Base-by-base conservation (phyloP, 1,284 basidiomycete genomes). In the Lentinula novae-zelandiae region DNA sequence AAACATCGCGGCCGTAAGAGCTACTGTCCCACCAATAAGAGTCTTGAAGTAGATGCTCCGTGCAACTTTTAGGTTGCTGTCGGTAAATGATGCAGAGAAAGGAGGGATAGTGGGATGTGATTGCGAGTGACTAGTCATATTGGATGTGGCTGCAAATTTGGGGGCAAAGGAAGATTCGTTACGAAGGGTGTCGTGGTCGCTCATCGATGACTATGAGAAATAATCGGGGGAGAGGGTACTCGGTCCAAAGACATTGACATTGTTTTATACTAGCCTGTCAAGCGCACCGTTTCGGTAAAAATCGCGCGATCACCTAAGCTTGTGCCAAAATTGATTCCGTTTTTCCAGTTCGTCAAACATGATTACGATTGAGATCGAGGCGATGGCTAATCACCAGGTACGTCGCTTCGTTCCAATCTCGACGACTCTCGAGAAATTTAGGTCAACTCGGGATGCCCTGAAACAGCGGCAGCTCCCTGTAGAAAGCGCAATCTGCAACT, bases 1-100 rank as follows among this genome's bases (percentile, higher is more conserved):
- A 53, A 79, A 80, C 31, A 82, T 76, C 5, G 71, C 66, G 4
- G 80, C 46, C 12, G 70, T 61, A 34, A 78, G 67, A 60, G 72
- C 48, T 9, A 73, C 53, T 36, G 69, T 66, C 4, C 77, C 76
- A 1, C 66, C 65, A 2, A 72, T 39, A 22, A 78, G 62, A 0
- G 68, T 68, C 54, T 72, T 76, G 34, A 80, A 60, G 60, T 79
- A 81, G 5, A 71, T 68, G 8, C 58, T 54, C n/a, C 78, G 72
- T 7, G 75, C 71, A 1, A 58, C 53, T 17, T 53, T 52, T 34
- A 65, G 40, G 12, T 63, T 64, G 39, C 53, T 49, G 55, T 64
- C 65, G 5, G 50, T 60, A 58, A 66, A 64, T 17, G 57, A 58
- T 20, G 61, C 61, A 17, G 64, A 63, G 52, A 63, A 65, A 2